Evolutionary conservation across 352 stramenopile genomes (phyloP).

Genomic region (Pythium brachiatum): DNA sequence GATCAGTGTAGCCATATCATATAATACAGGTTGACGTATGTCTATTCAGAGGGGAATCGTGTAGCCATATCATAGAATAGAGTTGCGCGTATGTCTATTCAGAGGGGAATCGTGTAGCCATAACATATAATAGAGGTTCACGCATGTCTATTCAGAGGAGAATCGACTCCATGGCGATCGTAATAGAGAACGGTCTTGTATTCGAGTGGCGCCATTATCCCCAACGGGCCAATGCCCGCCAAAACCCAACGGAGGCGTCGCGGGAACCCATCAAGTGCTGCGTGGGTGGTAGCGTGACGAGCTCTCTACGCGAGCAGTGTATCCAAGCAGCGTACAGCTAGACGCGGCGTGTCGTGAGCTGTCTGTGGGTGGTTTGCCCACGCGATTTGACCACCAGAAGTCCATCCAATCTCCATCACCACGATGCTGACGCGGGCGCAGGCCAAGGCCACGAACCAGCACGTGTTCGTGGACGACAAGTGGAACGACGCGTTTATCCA

Average conservation of each 20-base stretch:
- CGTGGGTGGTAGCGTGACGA: neutral
- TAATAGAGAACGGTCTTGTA: conserved; percentile 4
- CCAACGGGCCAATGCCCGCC: neutral
- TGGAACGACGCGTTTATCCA: conserved; percentile 85
- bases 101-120: too few relatives aligned
- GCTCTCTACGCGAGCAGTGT: neutral
- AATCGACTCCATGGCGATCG: too few relatives aligned
- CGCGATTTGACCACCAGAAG: neutral
- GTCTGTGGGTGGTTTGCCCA: neutral
- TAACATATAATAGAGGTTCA: neutral
- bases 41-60: too few relatives aligned
- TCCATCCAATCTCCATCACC: neutral
- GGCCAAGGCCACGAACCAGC: conserved; percentile 58
- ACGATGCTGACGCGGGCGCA: conserved; percentile 69
- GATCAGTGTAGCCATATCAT: conserved; percentile 18
- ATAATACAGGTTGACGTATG: too few relatives aligned
- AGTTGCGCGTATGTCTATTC: too few relatives aligned
- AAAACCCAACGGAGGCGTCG: neutral
- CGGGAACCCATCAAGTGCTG: neutral
- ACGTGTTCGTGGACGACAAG: conserved; percentile 78
- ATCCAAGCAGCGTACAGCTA: neutral
- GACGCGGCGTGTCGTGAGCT: neutral
- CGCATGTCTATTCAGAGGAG: neutral
- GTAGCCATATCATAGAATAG: too few relatives aligned
- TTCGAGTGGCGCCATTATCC: conserved; percentile 1